Conservation (phyloP, 2,329 filamentous ascomycete genomes). For the Teratosphaeria gauchensis region DNA sequence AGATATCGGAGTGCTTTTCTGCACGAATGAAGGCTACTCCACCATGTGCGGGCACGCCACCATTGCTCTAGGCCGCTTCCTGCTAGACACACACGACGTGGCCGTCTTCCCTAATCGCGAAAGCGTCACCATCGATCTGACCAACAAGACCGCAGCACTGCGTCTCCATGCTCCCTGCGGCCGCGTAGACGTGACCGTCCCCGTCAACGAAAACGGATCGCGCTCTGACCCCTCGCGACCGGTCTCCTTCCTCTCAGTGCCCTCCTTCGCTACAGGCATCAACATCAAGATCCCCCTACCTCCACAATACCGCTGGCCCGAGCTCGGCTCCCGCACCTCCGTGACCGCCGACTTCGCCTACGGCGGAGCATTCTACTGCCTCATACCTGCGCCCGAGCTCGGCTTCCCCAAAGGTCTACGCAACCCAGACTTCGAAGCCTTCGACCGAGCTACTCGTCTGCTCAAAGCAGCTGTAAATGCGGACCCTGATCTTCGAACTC, state of each 20-base stretch:
- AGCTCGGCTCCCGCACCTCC: conserved; percentile 20
- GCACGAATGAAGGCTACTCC: conserved; percentile 39
- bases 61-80: conserved; percentile 34
- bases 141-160: conserved; percentile 19
- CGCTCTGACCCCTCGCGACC: conserved; percentile 29
- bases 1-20: conserved; percentile 40
- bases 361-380: conserved; percentile 37
- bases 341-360: conserved; percentile 31
- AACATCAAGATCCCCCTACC: conserved; percentile 21
- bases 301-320: conserved; percentile 28
- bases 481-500: conserved; percentile 18
- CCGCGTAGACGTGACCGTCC: conserved; percentile 33
- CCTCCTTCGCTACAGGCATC: conserved; percentile 32
- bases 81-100: conserved; percentile 22
- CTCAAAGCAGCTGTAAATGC: conserved; percentile 26
- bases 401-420: conserved; percentile 28
- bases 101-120: conserved; percentile 31
- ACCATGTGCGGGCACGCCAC: conserved; percentile 46
- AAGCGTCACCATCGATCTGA: conserved; percentile 22
- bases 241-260: conserved; percentile 34
- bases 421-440: conserved; percentile 21
- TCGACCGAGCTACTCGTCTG: conserved; percentile 25
- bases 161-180: conserved; percentile 39
- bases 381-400: conserved; percentile 29
- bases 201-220: conserved; percentile 15